Base-by-base conservation (phyloP, 2,329 filamentous ascomycete species). In the Nigrospora osmanthi region DNA sequence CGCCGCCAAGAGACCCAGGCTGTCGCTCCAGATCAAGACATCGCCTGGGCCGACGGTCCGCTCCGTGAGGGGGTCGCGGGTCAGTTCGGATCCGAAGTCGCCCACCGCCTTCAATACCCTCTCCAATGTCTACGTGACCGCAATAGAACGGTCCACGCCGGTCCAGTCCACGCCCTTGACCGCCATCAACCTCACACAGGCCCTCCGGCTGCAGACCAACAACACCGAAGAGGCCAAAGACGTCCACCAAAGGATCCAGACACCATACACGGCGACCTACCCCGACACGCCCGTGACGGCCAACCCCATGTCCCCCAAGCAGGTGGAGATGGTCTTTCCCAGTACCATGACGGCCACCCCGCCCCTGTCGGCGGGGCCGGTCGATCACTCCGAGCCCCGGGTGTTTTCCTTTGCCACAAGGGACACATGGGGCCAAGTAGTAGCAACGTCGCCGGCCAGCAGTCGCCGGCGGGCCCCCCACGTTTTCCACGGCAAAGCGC, bases 21-120 rank as follows among this genome's bases (percentile, higher is more conserved):
- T 83, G 50, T 76, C 75, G 44, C 71, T 80, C 53, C 72, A 77
- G 56, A 79, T 71, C 54, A 75, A 74, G 54, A 65, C 73, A 19
- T 58, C 67, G 30, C 58, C 61, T 45, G 62, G 60, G 32, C 57
- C 68, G 4, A 55, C 54, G 35, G 58, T 64, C 44, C 68, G 63
- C 44, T 59, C 68, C 14, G 49, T 68, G 28, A 70, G 68, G 48
- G 68, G 65, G 40, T 50, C 53, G 6, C 57, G 75, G 37, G 61
- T 68, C 17, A 66, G 69, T 42, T 62, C 76, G 35, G 73, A 82
- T 52, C 73, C 76, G 30, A 74, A 69, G 47, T 81, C 80, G 31
- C 77, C 78, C 4, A 83, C 80, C 1, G 68, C 78, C 17, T 81
- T 82, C 65, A 83, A 83, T 62, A 83, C 80, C 2, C 70, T 83